Evolutionary conservation across 495 filamentous ascomycete species (phyloP).

Genomic region (Chaetomium fimeti): DNA sequence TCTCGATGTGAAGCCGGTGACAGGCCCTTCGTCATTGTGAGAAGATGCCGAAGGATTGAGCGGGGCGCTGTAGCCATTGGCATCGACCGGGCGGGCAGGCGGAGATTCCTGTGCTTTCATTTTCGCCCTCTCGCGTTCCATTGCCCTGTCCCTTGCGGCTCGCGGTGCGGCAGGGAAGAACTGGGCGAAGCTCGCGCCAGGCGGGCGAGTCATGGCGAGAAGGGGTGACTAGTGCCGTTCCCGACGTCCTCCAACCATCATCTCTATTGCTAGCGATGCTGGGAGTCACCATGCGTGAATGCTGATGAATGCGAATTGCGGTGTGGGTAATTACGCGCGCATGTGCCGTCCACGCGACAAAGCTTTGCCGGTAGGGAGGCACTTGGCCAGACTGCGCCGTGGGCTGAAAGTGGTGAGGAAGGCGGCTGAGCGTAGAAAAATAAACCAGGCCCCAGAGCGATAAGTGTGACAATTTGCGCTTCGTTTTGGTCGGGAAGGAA

Average conservation of each 20-base stretch:
- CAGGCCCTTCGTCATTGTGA: slow-evolving; percentile 23
- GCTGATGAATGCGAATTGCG: slow-evolving; percentile 19
- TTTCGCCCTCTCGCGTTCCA: slow-evolving; percentile 51
- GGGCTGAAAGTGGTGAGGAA: slow-evolving; percentile 2
- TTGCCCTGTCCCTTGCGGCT: slow-evolving; percentile 55
- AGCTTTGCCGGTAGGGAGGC: slow-evolving; percentile 28
- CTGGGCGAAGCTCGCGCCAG: slow-evolving; percentile 76
- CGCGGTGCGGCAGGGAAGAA: slow-evolving; percentile 85
- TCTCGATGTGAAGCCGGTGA: slow-evolving; percentile 23
- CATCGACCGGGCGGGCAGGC: slow-evolving; percentile 26
- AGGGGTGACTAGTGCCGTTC: slow-evolving; percentile 46
- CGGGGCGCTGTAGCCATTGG: slow-evolving; percentile 28
- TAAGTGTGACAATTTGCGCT: slow-evolving; percentile 5
- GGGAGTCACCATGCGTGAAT: slow-evolving; percentile 45
- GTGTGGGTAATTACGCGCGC: slow-evolving; percentile 30
- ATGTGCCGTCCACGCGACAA: slow-evolving; percentile 32
- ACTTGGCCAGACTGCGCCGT: slow-evolving; percentile 20
- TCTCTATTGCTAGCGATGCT: slow-evolving; percentile 46
- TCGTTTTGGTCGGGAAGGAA: slow-evolving; percentile 16
- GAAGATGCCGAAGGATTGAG: slow-evolving; percentile 18
- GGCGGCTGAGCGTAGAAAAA: not conserved
- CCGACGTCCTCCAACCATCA: slow-evolving; percentile 55
- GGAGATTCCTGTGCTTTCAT: slow-evolving; percentile 39
- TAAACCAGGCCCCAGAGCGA: not conserved
- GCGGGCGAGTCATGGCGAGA: slow-evolving; percentile 72